phyloP scores from a whole-genome alignment of 352 stramenopile species.

The Globisporangium splendens region DNA sequence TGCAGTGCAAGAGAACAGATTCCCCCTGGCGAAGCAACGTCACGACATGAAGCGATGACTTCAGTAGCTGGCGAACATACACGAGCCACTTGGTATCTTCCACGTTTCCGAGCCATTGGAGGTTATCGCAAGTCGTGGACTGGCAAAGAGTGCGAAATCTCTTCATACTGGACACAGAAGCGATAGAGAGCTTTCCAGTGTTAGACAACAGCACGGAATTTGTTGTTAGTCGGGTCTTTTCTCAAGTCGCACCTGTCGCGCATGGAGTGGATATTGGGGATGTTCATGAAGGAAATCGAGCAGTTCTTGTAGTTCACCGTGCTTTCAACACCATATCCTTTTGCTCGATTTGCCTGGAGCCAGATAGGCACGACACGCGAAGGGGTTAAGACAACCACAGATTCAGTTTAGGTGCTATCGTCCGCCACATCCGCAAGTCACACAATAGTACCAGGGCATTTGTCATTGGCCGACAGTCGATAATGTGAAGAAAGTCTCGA shows the following conservation, averaged over 20 bases:
- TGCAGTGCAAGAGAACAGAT: conserved; percentile 82
- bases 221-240: too few relatives aligned
- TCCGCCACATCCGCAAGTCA: too few relatives aligned
- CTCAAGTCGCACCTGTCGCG: conserved; percentile 89
- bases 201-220: not conserved
- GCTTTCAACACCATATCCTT: conserved; percentile 95
- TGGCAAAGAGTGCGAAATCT: conserved; percentile 67
- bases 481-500: conserved; percentile 72
- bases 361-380: too few relatives aligned
- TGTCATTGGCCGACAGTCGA: conserved; percentile 81
- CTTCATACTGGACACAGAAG: conserved; percentile 44
- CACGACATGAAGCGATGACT: conserved; percentile 89
- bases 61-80: conserved; percentile 93
- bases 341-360: conserved; percentile 66
- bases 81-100: conserved; percentile 97
- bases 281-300: conserved; percentile 97
- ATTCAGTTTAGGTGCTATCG: too few relatives aligned
- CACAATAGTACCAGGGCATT: conserved; percentile 62
- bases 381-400: too few relatives aligned
- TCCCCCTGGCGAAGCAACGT: conserved; percentile 88
- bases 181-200: not conserved
- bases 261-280: conserved; percentile 99
- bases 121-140: conserved; percentile 87
- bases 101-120: conserved; percentile 89
- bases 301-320: conserved; percentile 94